These are phyloP conservation scores for Mucor saturninus DNA, from an alignment of 371 early-diverging fungal species.

Conservation along the genomic window DNA sequence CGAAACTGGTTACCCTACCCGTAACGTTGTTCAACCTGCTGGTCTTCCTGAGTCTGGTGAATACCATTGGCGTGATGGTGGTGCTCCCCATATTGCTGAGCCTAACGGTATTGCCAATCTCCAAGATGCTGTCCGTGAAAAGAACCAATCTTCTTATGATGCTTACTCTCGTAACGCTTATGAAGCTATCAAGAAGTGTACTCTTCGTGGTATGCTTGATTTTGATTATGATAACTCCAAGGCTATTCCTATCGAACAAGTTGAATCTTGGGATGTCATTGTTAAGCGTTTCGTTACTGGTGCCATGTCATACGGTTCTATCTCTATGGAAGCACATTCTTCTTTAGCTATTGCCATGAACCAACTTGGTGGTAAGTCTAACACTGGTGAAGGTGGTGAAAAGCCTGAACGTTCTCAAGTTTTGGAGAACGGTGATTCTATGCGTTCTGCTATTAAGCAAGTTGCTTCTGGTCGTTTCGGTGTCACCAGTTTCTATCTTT, in stretches of 20 bases:
- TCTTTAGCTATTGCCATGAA: conserved; percentile 96
- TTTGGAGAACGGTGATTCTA: conserved; percentile 72
- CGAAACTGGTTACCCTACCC: conserved; percentile 82
- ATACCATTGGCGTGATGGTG: conserved; percentile 95
- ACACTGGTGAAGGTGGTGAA: conserved; percentile 98
- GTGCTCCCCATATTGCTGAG: conserved; percentile 90
- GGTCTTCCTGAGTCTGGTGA: conserved; percentile 92
- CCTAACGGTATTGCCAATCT: conserved; percentile 87
- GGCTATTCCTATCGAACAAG: conserved; percentile 89
- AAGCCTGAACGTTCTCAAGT: conserved; percentile 82
- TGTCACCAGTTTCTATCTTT: conserved; percentile 91
- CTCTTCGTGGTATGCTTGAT: conserved; percentile 94
- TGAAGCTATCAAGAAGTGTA: conserved; percentile 88
- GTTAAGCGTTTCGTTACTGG: conserved; percentile 97
- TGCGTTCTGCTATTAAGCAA: conserved; percentile 96
- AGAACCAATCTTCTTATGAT: conserved; percentile 87
- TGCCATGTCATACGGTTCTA: conserved; percentile 99
- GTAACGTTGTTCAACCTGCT: conserved; percentile 63
- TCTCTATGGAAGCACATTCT: conserved; percentile 93
- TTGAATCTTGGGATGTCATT: conserved; percentile 96
- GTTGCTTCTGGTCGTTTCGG: conserved; percentile 98
- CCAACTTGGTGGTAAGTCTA: conserved; percentile 92
- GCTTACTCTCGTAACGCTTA: conserved; percentile 80
- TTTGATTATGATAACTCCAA: conserved; percentile 76
- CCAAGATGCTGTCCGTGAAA: conserved; percentile 95